Evolutionary conservation across 2,329 filamentous ascomycete genomes (phyloP), one percentile per base, ranked within the genome.

Genomic region (Pseudogymnoascus sp.): DNA sequence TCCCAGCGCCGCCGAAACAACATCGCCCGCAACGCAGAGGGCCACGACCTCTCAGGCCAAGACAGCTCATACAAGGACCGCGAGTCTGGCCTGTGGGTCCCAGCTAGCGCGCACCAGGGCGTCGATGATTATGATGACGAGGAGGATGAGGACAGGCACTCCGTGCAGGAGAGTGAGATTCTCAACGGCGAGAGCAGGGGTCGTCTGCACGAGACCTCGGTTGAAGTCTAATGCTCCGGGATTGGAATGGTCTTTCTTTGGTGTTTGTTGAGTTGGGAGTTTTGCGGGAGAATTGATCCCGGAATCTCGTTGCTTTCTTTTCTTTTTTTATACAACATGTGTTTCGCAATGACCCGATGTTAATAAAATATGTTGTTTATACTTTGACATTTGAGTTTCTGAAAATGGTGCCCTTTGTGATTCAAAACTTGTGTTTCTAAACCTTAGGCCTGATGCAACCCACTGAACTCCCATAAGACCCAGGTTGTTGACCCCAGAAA

Each of bases 1-100:
- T 96, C 91, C 53, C 91, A 92, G 75, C 88, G 92, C 69, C 88
- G 91, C 68, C 85, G 88, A 65, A 87, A 88, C 74, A 88, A 88
- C 74, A 84, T 89, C 72, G 83, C 82, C 65, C 82, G 84, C 67
- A 83, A 85, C 65, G 79, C 78, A 28, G 89, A 93, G 71, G 90
- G 90, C 6, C 82, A 92, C 64, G 92, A 97, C 72, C 82, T 97
- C 40, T 89, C 90, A 2, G 82, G 82, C 59, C 93, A 97, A 77
- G 92, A 97, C 73, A 83, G 84, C 59, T 88, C 90, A 14, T 77
- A 92, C 66, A 85, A 91, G 67, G 89, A 90, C 72, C 82, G 87
- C 64, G 90, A 93, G 73, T 91, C 89, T 11, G 85, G 86, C 66
- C 78, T 86, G 31, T 97, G 93, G 93, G 85, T 92, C 37, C 88